These are phyloP conservation scores for Orychophragmus violaceus DNA, from an alignment of 345 rosid genomes.

Conservation along the genomic window DNA sequence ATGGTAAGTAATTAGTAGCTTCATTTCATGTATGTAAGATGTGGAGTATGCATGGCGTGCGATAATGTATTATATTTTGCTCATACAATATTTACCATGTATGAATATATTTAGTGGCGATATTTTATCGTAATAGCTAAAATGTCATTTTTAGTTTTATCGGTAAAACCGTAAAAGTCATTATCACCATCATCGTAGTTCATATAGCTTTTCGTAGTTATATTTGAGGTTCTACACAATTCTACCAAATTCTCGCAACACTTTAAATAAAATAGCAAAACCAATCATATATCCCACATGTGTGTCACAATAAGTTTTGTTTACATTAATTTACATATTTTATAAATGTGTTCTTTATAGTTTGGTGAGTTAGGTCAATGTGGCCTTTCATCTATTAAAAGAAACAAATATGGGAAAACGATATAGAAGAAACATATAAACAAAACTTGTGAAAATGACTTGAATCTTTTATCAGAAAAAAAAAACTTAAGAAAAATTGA, in stretches of 20 bases:
- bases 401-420: neutral
- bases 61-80: conserved; percentile 1
- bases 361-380: conserved; percentile 28
- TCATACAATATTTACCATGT: neutral
- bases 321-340: neutral
- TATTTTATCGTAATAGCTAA: neutral
- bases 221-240: neutral
- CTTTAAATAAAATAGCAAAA: neutral
- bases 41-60: conserved; percentile 13
- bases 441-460: neutral
- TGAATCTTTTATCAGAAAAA: neutral
- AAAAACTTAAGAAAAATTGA: neutral
- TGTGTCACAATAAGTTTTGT: conserved; percentile 2
- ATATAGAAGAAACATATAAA: neutral
- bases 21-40: conserved; percentile 11
- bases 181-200: neutral
- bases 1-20: neutral
- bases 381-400: conserved; percentile 12
- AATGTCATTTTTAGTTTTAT: neutral
- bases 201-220: neutral
- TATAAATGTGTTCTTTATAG: neutral
- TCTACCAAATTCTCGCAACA: neutral
- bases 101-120: neutral
- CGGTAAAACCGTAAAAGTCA: neutral
- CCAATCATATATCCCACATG: neutral